Percentiles rank a stretch among this genome's conserved stretches.
These are phyloP conservation scores for Phyllosticta citrichinensis DNA, from an alignment of 2,329 filamentous ascomycete genomes.

Conservation along the genomic window DNA sequence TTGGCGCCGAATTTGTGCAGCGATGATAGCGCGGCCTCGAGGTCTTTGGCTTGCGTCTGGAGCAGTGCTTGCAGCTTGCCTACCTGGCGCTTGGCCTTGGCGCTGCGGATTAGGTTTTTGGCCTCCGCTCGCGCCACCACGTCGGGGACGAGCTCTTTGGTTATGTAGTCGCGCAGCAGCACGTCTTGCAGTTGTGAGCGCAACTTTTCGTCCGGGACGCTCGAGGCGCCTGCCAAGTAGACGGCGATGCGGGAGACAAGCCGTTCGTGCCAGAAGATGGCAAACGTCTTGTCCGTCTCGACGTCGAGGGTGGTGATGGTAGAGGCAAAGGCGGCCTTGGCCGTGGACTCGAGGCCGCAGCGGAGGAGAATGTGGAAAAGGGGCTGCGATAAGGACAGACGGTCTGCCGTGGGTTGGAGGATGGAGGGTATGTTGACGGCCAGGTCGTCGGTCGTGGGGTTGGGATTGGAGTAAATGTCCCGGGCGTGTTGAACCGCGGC, in stretches of 20 bases:
- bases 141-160: conserved; percentile 26
- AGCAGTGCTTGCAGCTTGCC: conserved; percentile 19
- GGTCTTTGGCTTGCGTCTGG: neutral
- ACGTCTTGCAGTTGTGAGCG: conserved; percentile 25
- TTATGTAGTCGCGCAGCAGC: conserved; percentile 20
- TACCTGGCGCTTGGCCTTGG: conserved; percentile 23
- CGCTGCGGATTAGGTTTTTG: conserved; percentile 22
- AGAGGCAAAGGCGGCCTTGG: conserved; percentile 1
- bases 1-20: conserved; percentile 27
- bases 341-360: conserved; percentile 1
- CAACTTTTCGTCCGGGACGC: conserved; percentile 22
- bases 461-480: neutral
- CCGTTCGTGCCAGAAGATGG: conserved; percentile 24
- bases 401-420: neutral
- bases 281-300: conserved; percentile 21
- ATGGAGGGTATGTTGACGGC: neutral
- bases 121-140: conserved; percentile 21
- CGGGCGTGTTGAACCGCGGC: neutral
- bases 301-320: conserved; percentile 19
- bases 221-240: conserved; percentile 19
- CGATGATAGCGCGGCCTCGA: conserved; percentile 7
- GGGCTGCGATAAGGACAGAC: neutral
- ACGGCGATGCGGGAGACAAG: conserved; percentile 18
- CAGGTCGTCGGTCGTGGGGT: neutral
- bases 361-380: conserved; percentile 7